These are phyloP conservation scores for Podaxis carcinomalis DNA, from an alignment of 768 basidiomycete genomes.

Conservation along the genomic window DNA sequence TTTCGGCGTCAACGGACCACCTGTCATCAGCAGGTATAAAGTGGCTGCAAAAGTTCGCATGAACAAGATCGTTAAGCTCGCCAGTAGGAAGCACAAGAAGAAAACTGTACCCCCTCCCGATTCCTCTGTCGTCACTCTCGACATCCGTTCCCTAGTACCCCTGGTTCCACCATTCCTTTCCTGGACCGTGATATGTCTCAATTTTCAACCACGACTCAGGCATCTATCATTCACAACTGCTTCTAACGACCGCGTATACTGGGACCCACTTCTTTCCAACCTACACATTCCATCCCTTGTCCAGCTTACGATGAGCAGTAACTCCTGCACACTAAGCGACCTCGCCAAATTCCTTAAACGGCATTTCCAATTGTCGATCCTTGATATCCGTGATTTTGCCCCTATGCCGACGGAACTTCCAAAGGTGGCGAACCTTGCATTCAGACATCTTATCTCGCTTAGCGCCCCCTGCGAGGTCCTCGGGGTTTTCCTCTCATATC, in stretches of 20 bases:
- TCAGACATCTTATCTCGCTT: conserved; percentile 1
- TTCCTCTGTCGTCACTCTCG: conserved; percentile 8
- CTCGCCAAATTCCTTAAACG: conserved; percentile 9
- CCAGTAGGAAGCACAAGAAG: not conserved
- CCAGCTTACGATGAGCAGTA: conserved; percentile 5
- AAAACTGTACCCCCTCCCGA: not conserved
- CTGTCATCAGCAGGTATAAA: conserved; percentile 9
- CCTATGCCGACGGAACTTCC: conserved; percentile 7
- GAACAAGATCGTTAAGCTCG: conserved; percentile 3
- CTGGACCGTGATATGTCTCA: conserved; percentile 7
- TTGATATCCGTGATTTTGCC: conserved; percentile 10
- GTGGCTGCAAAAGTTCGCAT: conserved; percentile 11
- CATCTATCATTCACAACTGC: conserved; percentile 8
- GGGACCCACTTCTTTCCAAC: conserved; percentile 9
- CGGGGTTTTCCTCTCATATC: conserved; percentile 3
- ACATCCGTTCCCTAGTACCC: conserved; percentile 3
- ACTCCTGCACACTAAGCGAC: conserved; percentile 5
- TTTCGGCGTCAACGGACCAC: conserved; percentile 7
- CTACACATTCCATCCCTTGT: conserved; percentile 6
- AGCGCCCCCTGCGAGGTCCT: conserved; percentile 1
- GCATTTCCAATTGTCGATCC: conserved; percentile 7
- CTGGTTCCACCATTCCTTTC: conserved; percentile 10
- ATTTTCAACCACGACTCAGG: conserved; percentile 1
- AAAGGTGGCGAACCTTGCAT: conserved; percentile 1
- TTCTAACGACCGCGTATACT: conserved; percentile 4